Base-by-base conservation (phyloP, 1,284 basidiomycete genomes). In the Volvariella surrecta region DNA sequence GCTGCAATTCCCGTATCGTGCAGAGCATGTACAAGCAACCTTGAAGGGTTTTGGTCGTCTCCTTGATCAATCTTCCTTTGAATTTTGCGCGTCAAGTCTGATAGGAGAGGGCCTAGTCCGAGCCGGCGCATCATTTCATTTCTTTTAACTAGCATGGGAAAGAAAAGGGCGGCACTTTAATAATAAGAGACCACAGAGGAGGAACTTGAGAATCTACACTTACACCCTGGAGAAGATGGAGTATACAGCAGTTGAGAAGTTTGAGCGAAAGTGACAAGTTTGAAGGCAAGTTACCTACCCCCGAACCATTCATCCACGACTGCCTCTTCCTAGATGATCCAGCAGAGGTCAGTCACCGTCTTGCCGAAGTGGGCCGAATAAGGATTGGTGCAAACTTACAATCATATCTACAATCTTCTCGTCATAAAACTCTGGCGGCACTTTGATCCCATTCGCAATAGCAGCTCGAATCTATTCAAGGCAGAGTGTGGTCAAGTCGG, bases 301-400 rank as follows among this genome's bases (percentile, higher is more conserved):
- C n/a, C n/a, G 58, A 88, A 90, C 87, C 87, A 90, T 61, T 91
- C 87, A 39, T 71, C 73, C 20, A 83, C 73, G 6, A 88, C 75
- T 15, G 86, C 86, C 41, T 69, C 67, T 63, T 90, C 88, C 79
- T 88, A 28, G n/a, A n/a, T n/a, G n/a, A 9, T 39, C n/a, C 10
- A 17, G 9, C 24, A 28, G 1, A 41, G 18, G 40, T 37, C 9
- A 16, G 24, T 17, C 10, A 24, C n/a, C n/a, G n/a, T n/a, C n/a
- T n/a, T n/a, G n/a, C n/a, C n/a, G n/a, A n/a, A n/a, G 17, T 40
- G 18, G 34, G 18, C 18, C 6, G n/a, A 15, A n/a, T 35, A 4
- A 35, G 15, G 6, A 7, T 35, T n/a, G 18, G 13, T 34, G 11
- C 21, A 67, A n/a, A n/a, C 76, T 39, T 53, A 84, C 83, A 45